Conservation (phyloP, 2,329 filamentous ascomycete species). For the Xylariaceae sp. region DNA sequence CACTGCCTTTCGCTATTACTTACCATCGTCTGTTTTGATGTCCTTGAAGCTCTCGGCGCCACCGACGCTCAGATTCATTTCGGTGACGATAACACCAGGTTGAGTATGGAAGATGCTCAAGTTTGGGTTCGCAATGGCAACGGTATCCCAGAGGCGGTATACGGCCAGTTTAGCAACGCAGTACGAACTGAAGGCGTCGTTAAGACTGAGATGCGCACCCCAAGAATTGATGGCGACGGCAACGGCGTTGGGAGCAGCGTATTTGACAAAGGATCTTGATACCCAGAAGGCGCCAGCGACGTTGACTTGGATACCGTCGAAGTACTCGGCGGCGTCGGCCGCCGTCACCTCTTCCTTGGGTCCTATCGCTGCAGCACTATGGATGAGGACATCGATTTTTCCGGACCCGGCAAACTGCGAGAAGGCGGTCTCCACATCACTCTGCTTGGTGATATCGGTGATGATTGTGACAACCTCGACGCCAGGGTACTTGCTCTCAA, state of each 20-base stretch:
- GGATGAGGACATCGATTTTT: conserved; percentile 10
- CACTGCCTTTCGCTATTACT: conserved; percentile 2
- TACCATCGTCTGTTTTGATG: conserved; percentile 32
- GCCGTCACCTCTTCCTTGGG: conserved; percentile 28
- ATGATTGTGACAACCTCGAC: conserved; percentile 34
- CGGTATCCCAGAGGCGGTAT: conserved; percentile 40
- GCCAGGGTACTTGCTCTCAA: conserved; percentile 34
- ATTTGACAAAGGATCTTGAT: conserved; percentile 35
- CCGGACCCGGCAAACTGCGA: not conserved
- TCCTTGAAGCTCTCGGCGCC: conserved; percentile 21
- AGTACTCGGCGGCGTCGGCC: conserved; percentile 33
- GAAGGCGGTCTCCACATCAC: conserved; percentile 35
- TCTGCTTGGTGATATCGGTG: conserved; percentile 33
- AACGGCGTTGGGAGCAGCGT: conserved; percentile 24
- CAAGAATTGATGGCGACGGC: conserved; percentile 36
- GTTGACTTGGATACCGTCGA: conserved; percentile 32
- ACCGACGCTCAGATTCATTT: not conserved
- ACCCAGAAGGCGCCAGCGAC: conserved; percentile 34
- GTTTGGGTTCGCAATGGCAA: conserved; percentile 39
- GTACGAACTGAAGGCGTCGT: conserved; percentile 34
- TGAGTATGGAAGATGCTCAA: conserved; percentile 41
- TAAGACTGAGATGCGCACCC: conserved; percentile 34
- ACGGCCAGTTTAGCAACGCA: conserved; percentile 41
- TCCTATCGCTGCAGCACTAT: conserved; percentile 36
- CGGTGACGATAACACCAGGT: conserved; percentile 35